Conservation (phyloP, 768 basidiomycete genomes). For the Lentinus tigrinus region DNA sequence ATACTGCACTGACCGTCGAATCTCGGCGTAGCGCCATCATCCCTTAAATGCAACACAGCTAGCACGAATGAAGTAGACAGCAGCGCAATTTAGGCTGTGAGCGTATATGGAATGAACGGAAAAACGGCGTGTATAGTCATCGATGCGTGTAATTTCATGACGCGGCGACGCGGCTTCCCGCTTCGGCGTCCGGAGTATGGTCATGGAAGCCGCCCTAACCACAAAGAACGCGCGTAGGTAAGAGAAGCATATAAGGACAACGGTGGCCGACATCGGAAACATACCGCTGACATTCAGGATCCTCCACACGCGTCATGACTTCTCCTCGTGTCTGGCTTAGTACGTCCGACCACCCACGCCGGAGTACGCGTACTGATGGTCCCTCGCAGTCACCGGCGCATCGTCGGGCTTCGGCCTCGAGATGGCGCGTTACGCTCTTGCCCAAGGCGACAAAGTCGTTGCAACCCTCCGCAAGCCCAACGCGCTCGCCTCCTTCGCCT, state of each 20-base stretch:
- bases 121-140: too few species aligned
- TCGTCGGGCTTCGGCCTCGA: constrained; percentile 40
- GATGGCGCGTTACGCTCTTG: constrained; percentile 34
- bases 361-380: too few species aligned
- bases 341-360: neutral
- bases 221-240: neutral
- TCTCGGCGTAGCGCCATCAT: too few species aligned
- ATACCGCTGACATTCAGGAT: neutral
- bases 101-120: neutral
- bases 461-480: constrained; percentile 43
- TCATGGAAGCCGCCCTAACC: too few species aligned
- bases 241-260: neutral
- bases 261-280: neutral
- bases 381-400: constrained; percentile 38
- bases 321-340: neutral
- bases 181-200: too few species aligned
- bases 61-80: too few species aligned
- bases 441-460: constrained; percentile 38
- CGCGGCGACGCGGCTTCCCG: too few species aligned
- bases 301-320: neutral
- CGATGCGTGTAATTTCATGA: too few species aligned
- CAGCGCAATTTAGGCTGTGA: too few species aligned
- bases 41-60: too few species aligned
- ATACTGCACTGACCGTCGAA: too few species aligned
- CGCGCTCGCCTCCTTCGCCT: constrained; percentile 29